Percentiles rank a stretch among this genome's conserved stretches.
Conservation (phyloP, 2,329 filamentous ascomycete genomes). For the Claviceps sp. region DNA sequence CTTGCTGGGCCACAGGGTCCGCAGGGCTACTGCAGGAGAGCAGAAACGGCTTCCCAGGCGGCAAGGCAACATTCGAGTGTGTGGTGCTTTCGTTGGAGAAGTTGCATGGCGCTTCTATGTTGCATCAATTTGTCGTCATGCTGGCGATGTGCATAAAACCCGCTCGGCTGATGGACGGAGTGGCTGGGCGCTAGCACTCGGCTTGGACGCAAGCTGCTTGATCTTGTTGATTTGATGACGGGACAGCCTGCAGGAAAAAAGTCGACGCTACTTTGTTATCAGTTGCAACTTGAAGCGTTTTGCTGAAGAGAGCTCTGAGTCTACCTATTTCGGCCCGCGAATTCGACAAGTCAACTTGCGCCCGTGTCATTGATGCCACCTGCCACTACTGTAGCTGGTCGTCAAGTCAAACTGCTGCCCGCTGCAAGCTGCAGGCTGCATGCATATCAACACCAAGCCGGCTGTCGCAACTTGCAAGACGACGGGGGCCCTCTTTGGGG, state of each 20-base stretch:
- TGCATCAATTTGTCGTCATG: slow-evolving; percentile 1
- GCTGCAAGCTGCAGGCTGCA: too few species aligned
- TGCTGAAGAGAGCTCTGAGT: too few species aligned
- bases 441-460: too few species aligned
- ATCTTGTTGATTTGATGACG: background rate
- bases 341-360: too few species aligned
- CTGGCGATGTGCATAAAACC: background rate
- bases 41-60: background rate
- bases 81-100: background rate
- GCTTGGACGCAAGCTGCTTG: background rate
- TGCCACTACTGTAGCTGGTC: too few species aligned
- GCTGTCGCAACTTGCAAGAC: too few species aligned
- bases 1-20: too few species aligned
- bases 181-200: background rate
- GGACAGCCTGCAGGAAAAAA: background rate
- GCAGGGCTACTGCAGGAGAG: too few species aligned
- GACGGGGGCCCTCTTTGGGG: too few species aligned
- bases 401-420: too few species aligned
- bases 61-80: background rate
- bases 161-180: background rate
- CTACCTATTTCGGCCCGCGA: too few species aligned
- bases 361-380: too few species aligned
- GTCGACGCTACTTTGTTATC: background rate
- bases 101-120: background rate
- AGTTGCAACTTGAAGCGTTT: background rate